Evolutionary conservation across 2,329 filamentous ascomycete species (phyloP).

Genomic region (Fusarium piperis): DNA sequence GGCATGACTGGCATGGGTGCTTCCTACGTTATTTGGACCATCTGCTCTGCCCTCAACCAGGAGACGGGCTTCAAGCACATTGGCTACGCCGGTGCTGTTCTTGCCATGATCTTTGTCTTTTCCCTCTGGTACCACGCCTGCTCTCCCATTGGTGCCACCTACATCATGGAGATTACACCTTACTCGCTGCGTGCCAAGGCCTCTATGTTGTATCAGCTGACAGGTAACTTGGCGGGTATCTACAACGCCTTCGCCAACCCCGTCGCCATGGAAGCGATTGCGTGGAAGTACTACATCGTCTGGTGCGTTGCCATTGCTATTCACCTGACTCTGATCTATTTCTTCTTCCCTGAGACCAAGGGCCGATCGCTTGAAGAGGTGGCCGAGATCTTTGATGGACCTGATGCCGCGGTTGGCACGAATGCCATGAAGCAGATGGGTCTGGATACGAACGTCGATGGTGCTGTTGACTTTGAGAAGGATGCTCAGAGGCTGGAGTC

Average conservation of each 20-base stretch:
- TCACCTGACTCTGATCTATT: conserved; percentile 39
- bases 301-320: conserved; percentile 48
- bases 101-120: conserved; percentile 49
- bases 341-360: conserved; percentile 41
- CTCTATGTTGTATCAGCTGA: conserved; percentile 44
- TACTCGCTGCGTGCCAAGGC: conserved; percentile 45
- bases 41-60: conserved; percentile 49
- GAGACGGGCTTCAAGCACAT: conserved; percentile 37
- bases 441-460: conserved; percentile 9
- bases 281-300: conserved; percentile 57
- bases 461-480: not conserved
- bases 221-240: conserved; percentile 40
- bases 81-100: conserved; percentile 54
- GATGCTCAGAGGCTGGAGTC: not conserved
- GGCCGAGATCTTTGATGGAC: conserved; percentile 36
- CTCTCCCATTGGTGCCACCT: conserved; percentile 54
- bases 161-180: conserved; percentile 56
- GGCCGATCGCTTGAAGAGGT: conserved; percentile 37
- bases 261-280: conserved; percentile 52
- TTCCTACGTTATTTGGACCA: conserved; percentile 53
- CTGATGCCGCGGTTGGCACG: conserved; percentile 26
- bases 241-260: conserved; percentile 57
- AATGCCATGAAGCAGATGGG: conserved; percentile 35
- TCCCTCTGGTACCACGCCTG: conserved; percentile 44
- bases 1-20: conserved; percentile 48